Evolutionary conservation across 768 basidiomycete genomes (phyloP).

Genomic region (Leucogyrophana mollusca): DNA sequence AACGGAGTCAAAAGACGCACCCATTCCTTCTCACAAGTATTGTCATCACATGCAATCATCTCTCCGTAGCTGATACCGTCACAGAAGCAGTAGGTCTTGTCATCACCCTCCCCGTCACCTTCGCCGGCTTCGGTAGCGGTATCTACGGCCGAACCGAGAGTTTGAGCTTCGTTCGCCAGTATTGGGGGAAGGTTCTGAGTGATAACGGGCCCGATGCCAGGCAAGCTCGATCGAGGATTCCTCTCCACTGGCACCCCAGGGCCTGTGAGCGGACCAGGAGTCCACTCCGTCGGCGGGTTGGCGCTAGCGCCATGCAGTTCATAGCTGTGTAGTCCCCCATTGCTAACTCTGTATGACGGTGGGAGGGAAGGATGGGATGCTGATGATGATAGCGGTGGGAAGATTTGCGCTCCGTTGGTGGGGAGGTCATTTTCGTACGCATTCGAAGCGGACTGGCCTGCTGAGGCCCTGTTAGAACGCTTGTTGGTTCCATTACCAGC

Average conservation of each 20-base stretch:
- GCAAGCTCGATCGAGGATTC: constrained; percentile 14
- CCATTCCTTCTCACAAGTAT: constrained; percentile 84
- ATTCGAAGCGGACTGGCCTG: constrained; percentile 32
- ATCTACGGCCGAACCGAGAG: constrained; percentile 34
- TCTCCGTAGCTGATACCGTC: constrained; percentile 83
- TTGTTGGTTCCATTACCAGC: constrained; percentile 35
- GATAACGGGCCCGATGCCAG: constrained; percentile 26
- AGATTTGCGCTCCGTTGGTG: constrained; percentile 40
- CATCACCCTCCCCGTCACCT: constrained; percentile 56
- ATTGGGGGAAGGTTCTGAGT: constrained; percentile 18
- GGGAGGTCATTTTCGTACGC: constrained; percentile 41
- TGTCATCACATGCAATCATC: constrained; percentile 93
- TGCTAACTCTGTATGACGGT: constrained; percentile 34
- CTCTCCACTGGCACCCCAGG: constrained; percentile 76
- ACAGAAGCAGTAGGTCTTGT: constrained; percentile 83
- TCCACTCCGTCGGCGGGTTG: constrained; percentile 46
- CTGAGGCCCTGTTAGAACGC: constrained; percentile 31
- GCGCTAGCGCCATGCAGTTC: constrained; percentile 35
- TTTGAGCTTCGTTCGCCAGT: constrained; percentile 30
- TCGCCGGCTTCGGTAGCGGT: constrained; percentile 44
- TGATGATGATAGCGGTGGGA: constrained; percentile 50
- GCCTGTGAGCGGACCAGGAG: constrained; percentile 60
- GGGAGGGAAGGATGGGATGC: constrained; percentile 56
- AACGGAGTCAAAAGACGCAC: constrained; percentile 43
- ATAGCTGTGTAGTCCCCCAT: constrained; percentile 39